Conservation (phyloP, 495 filamentous ascomycete species). For the Penicillium ucsense region DNA sequence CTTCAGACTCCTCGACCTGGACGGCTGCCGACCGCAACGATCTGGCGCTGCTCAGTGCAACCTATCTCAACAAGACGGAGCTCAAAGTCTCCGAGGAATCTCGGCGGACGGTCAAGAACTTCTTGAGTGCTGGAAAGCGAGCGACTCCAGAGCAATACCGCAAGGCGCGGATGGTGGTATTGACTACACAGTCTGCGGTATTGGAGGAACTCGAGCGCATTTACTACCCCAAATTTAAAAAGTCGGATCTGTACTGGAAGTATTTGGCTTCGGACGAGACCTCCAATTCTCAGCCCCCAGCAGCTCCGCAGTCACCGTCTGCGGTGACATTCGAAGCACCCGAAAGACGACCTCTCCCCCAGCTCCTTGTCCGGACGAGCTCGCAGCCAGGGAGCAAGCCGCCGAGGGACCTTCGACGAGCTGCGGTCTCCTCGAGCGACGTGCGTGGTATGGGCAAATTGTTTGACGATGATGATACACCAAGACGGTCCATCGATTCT, state of each 20-base stretch:
- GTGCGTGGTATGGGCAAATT: slow-evolving; percentile 32
- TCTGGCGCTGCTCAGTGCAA: slow-evolving; percentile 79
- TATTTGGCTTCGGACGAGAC: slow-evolving; percentile 84
- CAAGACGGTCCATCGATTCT: slow-evolving; percentile 49
- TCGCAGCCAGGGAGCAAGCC: slow-evolving; percentile 27
- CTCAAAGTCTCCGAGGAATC: slow-evolving; percentile 64
- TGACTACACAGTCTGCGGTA: slow-evolving; percentile 72
- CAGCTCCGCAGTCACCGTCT: slow-evolving; percentile 12
- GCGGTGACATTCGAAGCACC: slow-evolving; percentile 18
- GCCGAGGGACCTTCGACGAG: slow-evolving; percentile 44
- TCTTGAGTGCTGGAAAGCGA: slow-evolving; percentile 63
- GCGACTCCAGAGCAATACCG: slow-evolving; percentile 77
- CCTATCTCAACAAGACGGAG: slow-evolving; percentile 74
- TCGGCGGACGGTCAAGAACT: slow-evolving; percentile 59
- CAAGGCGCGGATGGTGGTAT: slow-evolving; percentile 68
- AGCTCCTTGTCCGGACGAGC: slow-evolving; percentile 28
- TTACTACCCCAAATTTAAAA: slow-evolving; percentile 78
- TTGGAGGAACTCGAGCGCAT: slow-evolving; percentile 72
- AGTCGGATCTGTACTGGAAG: slow-evolving; percentile 90
- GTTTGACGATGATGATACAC: slow-evolving; percentile 37
- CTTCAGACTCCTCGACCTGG: slow-evolving; percentile 60
- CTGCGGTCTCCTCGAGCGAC: slow-evolving; percentile 50
- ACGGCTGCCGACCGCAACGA: slow-evolving; percentile 77
- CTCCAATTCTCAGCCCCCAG: slow-evolving; percentile 32
- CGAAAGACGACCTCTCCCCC: slow-evolving; percentile 34